Base-by-base conservation (phyloP, 768 basidiomycete genomes). In the Lactifluus echinatus region DNA sequence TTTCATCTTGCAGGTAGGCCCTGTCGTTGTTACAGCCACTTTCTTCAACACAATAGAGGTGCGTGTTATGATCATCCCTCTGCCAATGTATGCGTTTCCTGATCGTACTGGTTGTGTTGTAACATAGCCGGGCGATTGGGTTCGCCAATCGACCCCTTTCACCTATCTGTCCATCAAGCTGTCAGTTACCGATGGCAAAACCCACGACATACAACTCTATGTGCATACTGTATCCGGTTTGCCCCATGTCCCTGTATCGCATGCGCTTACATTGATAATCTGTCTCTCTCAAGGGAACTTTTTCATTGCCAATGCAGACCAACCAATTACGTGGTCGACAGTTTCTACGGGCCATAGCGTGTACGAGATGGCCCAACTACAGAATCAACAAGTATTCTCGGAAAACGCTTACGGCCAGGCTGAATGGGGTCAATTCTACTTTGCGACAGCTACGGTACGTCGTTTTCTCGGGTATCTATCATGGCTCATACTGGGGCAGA, bases 61-160 rank as follows among this genome's bases (percentile, higher is more conserved):
- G 55, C 11, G 59, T 40, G 26, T 12, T 15, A 34, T 45, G 37
- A 6, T 8, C 14, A 40, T 31, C 21, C 10, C 29, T 37, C 26
- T 10, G 34, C 21, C 23, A 31, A 15, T 39, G 7, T 29, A 37
- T 24, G 21, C 43, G 31, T 10, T 43, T 23, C 39, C 26, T 45
- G 19, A 57, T 6, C 15, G 17, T 19, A 21, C 4, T 12, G 19
- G 19, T n/a, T 28, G 19, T 26, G 10, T 45, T 11, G 10, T 42
- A 15, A 17, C 37, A 11, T 19, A 61, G 60, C 60, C 60, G 7
- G 34, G 45, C 3, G 29, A 59, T 15, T 45, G 45, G 46, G 51
- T 61, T 40, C 57, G 51, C 7, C 71, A 71, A 52, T 71, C 71
- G 15, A 53, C 70, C 4, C 70, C 71, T 4, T 71, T 72, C 63